Base-by-base conservation (phyloP, 2,329 filamentous ascomycete genomes). In the Cryoendolithus antarcticus region DNA sequence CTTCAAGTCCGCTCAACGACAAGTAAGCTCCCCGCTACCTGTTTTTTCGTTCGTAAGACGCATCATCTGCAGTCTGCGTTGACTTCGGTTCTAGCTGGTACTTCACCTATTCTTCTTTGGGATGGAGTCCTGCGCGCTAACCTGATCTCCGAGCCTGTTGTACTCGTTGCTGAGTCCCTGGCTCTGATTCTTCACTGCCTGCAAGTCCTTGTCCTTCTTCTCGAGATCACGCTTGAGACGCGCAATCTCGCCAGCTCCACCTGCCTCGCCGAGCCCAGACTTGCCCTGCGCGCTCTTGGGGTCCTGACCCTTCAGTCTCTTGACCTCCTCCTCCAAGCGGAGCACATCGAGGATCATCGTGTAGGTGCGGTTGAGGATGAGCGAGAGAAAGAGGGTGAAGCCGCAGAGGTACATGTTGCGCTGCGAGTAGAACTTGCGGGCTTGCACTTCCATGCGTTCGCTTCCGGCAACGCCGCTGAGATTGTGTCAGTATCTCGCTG, bases 321-420 rank as follows among this genome's bases (percentile, higher is more conserved):
- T 88, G 60, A 95, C 68, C 68, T 85, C 84, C 66, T 94, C 86
- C 70, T 98, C 89, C 39, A 98, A 81, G 47, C 85, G 77, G 57
- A 95, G 82, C 37, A 83, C 77, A 54, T 95, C 88, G 49, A 94
- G 75, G 57, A 95, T 94, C 84, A 96, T 89, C 58, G 81, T 83
- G 71, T 96, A 98, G 59, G 91, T 98, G 59, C 91, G 89, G 79
- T 98, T 96, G 61, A 93, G 84, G 65, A 98, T 98, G 48, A 98
- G 74, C 39, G 89, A 96, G 46, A 98, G 81, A 77, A 98, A 96
- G 48, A 98, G 81, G 4, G 91, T 98, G 73, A 98, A 98, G 54
- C 91, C 91, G 65, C 91, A 96, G 46, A 98, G 86, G 70, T 98
- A 98, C 91, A 98, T 98, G 78, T 98, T 98, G 65, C 91, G 88